Evolutionary conservation across 495 filamentous ascomycete genomes (phyloP), one percentile per base, ranked within the genome.

Genomic region (Lasiosphaeria hispida): DNA sequence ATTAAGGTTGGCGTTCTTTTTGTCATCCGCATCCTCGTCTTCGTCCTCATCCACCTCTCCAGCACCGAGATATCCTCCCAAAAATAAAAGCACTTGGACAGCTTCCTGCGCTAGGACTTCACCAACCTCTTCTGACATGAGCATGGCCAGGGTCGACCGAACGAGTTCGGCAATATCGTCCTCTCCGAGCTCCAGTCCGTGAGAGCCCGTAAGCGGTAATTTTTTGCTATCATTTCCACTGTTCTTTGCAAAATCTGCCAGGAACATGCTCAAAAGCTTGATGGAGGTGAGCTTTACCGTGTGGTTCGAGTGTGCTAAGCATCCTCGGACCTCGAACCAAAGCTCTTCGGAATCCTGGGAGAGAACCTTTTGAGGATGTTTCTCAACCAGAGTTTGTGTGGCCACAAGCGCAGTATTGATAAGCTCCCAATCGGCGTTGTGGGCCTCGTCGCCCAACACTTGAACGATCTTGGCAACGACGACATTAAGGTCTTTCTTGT

Each of bases 211-310:
- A 19, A 97, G 70, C 1, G 89, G 89, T 18, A 92, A 61, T 7
- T 71, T 72, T 14, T 69, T 64, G 43, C 85, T 78, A 4, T 76
- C 81, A 40, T 66, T 63, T 10, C 78, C 76, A 3, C 84, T 85
- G 1, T 77, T 82, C 53, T 82, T 81, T 34, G 89, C 87, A 49
- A 96, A 82, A 66, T 96, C 88, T 0, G 86, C 84, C 51, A 97
- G 85, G 74, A 86, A 92, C 23, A 81, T 75, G 30, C 88, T 86
- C 9, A 92, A 64, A n/a, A 97, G 80, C 57, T 83, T 86, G 5
- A 88, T 82, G 14, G 90, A 83, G 13, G 85, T 86, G 19, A 90
- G 80, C 66, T 94, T 92, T 56, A 96, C 84, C 74, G 84, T 86
- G 7, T 83, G 66, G 66, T 95, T 84, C 15, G 84, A 84, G 69